phyloP scores from a whole-genome alignment of 345 rosid species.

The Eucalyptus coolabah region DNA sequence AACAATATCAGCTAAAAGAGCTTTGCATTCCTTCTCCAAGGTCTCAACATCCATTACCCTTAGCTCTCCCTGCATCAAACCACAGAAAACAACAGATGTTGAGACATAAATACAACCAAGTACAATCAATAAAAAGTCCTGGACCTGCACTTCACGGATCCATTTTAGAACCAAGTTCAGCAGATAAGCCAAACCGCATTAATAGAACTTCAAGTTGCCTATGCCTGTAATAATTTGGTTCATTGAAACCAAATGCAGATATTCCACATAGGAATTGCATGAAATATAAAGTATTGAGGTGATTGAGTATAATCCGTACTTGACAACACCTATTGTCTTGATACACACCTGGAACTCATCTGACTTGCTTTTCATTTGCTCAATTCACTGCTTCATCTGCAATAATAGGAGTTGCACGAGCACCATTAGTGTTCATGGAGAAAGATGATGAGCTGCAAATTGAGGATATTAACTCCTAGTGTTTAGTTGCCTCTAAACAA shows the following conservation, averaged over 20 bases:
- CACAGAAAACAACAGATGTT: not conserved
- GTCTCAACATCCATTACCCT: constrained; percentile 28
- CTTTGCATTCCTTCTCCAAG: constrained; percentile 41
- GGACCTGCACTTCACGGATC: not conserved
- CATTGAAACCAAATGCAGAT: not conserved
- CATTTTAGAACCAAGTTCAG: not conserved
- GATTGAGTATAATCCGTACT: not conserved
- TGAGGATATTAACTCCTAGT: not conserved
- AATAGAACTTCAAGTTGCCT: not conserved
- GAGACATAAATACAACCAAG: not conserved
- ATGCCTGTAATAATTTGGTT: not conserved
- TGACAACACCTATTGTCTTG: not conserved
- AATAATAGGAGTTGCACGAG: not conserved
- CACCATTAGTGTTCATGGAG: not conserved
- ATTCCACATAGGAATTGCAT: not conserved
- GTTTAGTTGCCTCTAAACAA: not conserved
- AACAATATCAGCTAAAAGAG: constrained; percentile 44
- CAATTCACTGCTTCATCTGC: constrained; percentile 29
- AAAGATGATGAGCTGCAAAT: not conserved
- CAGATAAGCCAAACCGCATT: not conserved
- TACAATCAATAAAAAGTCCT: not conserved
- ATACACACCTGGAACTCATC: constrained; percentile 36
- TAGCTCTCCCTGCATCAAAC: constrained; percentile 35
- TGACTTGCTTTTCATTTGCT: constrained; percentile 20
- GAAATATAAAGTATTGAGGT: not conserved